These are phyloP conservation scores for Thalassiosira delicatula DNA, from an alignment of 352 stramenopile genomes.

Conservation along the genomic window DNA sequence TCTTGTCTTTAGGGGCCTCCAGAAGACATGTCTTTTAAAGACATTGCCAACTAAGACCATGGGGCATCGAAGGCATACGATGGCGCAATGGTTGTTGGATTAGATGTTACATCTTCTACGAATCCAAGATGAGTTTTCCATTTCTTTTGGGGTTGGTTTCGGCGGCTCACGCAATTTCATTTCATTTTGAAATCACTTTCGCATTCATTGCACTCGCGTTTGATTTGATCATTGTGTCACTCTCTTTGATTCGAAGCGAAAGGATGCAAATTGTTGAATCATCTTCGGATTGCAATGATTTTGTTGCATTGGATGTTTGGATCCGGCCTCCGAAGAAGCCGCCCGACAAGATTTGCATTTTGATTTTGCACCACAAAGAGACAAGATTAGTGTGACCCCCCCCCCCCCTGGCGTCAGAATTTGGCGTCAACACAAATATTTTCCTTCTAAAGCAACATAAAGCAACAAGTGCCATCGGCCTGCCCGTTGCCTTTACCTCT, in stretches of 20 bases:
- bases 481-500: too few species aligned
- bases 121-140: background rate
- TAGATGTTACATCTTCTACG: background rate
- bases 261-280: background rate
- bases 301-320: background rate
- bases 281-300: background rate
- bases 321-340: background rate
- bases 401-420: too few species aligned
- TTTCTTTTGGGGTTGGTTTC: background rate
- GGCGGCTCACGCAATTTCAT: too few species aligned
- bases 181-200: background rate
- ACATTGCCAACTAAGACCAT: too few species aligned
- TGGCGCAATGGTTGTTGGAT: background rate
- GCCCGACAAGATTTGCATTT: background rate
- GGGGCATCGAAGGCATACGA: background rate
- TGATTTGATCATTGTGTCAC: background rate
- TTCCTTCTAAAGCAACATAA: too few species aligned
- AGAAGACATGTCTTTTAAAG: too few species aligned
- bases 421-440: too few species aligned
- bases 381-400: too few species aligned
- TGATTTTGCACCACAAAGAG: too few species aligned
- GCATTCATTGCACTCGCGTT: background rate
- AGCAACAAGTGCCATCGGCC: too few species aligned
- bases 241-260: background rate
- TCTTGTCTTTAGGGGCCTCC: background rate